Base-by-base conservation (phyloP, 176 grass and related monocot genomes). In the Typha latifolia region DNA sequence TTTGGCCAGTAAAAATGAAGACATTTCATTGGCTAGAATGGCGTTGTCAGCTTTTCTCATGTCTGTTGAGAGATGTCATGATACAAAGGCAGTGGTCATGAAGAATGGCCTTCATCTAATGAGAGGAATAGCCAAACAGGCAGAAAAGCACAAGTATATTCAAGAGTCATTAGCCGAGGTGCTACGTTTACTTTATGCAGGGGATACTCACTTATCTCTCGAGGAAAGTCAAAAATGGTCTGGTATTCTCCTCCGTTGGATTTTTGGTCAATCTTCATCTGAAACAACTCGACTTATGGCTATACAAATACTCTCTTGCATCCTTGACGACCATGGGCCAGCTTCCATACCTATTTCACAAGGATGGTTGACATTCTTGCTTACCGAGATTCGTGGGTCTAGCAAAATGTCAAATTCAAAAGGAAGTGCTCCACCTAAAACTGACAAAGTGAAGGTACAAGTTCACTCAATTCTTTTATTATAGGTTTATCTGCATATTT, bases 221-320 rank as follows among this genome's bases (percentile, higher is more conserved):
- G 88, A 89, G 77, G 93, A 97, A 92, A 79, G 85, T 73, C 88
- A 92, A 74, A 92, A 77, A 51, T 97, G 93, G 93, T 91, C 80
- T 6, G 88, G 93, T 56, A 86, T 92, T 82, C 89, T 97, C 79
- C 77, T 97, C 43, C 70, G 77, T 29, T 97, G 80, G 93, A 78
- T 97, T 81, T 84, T 97, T 82, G 78, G 85, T 76, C 77, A 89
- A 74, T 91, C 86, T 82, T 90, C 82, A 55, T 80, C 85, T 63
- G 71, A 84, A 53, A 76, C 52, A 69, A 97, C 86, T 67, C 74
- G 80, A 66, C 57, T 75, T 47, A 86, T 81, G 22, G 78, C 88
- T 73, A 76, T 87, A 24, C 80, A 88, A 86, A 92, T 89, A 53
- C 93, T 97, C 72, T 91, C 88, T 67, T 79, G 61, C 78, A 89